A percentile compares a stretch with the other conserved stretches of the same genome.
phyloP scores from a whole-genome alignment of 2,329 filamentous ascomycete species.

The Claviceps arundinis region DNA sequence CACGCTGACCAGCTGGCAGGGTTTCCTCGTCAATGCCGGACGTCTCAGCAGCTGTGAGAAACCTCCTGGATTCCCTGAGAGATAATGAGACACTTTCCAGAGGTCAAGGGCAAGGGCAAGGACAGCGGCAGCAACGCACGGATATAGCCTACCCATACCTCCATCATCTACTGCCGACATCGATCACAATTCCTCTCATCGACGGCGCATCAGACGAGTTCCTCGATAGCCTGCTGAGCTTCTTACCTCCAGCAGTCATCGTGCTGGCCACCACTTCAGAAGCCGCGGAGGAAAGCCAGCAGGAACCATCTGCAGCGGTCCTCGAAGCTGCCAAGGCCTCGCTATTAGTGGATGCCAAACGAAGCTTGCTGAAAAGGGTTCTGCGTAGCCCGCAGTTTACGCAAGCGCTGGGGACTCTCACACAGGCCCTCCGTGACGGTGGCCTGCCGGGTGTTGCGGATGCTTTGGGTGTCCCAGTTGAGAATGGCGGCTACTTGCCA shows the following conservation, averaged over 20 bases:
- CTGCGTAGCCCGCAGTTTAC: constrained; percentile 81
- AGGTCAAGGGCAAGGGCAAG: constrained; percentile 17
- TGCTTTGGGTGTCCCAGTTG: constrained; percentile 65
- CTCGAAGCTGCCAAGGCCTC: constrained; percentile 62
- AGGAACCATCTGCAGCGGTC: constrained; percentile 54
- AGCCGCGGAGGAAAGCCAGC: constrained; percentile 39
- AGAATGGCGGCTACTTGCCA: constrained; percentile 70
- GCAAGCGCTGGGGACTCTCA: constrained; percentile 75
- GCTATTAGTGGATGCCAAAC: constrained; percentile 65
- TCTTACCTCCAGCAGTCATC: constrained; percentile 67
- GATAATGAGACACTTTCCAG: constrained; percentile 32
- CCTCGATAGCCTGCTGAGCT: constrained; percentile 61
- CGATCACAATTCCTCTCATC: constrained; percentile 65
- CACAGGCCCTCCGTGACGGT: constrained; percentile 77
- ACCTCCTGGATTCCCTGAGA: constrained; percentile 74
- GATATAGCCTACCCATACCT: constrained; percentile 68
- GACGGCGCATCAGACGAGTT: constrained; percentile 49
- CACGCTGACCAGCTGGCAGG: constrained; percentile 39
- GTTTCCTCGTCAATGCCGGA: constrained; percentile 48
- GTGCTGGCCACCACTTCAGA: constrained; percentile 56
- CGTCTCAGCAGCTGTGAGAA: constrained; percentile 67
- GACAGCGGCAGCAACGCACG: constrained; percentile 15
- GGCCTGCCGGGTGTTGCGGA: constrained; percentile 83
- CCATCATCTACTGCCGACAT: constrained; percentile 68
- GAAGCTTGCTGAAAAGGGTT: constrained; percentile 65